Conservation (phyloP, 73 alveolate genomes). For the Paramecium sonneborni region DNA sequence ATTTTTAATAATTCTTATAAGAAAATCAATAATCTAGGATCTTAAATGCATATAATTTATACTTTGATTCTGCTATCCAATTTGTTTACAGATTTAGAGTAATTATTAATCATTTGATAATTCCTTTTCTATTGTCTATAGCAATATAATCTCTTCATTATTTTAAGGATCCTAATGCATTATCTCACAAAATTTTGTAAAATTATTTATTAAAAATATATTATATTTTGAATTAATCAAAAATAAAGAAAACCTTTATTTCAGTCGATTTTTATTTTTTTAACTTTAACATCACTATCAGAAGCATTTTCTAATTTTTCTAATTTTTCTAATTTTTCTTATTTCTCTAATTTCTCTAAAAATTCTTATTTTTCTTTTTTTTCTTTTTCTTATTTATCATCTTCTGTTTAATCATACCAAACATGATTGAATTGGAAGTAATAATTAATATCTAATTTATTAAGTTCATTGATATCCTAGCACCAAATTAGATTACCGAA, state of each 20-base stretch:
- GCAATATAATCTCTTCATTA: neutral
- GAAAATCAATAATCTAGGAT: neutral
- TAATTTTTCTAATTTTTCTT: neutral
- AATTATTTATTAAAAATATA: too few relatives aligned
- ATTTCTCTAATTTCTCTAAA: neutral
- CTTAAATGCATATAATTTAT: neutral
- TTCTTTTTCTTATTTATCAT: neutral
- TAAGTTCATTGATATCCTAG: neutral
- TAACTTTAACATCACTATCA: neutral
- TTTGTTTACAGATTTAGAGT: neutral
- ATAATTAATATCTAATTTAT: neutral
- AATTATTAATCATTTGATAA: neutral
- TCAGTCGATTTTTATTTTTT: neutral
- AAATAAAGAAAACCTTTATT: too few relatives aligned
- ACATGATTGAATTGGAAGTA: neutral
- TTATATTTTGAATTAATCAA: too few relatives aligned
- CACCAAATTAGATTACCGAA: slow-evolving; percentile 12
- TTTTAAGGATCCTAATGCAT: too few relatives aligned
- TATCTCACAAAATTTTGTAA: too few relatives aligned
- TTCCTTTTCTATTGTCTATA: neutral
- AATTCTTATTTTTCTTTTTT: neutral
- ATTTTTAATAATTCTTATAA: neutral
- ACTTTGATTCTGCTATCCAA: neutral
- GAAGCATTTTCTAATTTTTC: neutral
- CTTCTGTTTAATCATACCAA: slow-evolving; percentile 7